Base-by-base conservation (phyloP, 306 rosid genomes). In the Sicyos baderoa region DNA sequence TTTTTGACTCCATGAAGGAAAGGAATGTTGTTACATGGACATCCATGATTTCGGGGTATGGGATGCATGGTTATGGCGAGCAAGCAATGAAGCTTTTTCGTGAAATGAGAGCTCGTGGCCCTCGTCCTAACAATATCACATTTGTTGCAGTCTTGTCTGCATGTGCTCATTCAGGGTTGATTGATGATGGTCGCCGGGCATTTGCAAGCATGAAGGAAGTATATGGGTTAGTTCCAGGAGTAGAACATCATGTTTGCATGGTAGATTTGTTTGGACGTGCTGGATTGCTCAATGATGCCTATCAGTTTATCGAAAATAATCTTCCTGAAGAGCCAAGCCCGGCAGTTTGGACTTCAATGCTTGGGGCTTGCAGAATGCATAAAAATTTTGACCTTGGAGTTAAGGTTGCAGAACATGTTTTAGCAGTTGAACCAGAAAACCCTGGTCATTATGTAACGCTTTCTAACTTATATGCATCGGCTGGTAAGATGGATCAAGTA, bases 241-340 rank as follows among this genome's bases (percentile, higher is more conserved):
- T 85, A 76, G 98, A 92, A 75, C 98, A 93, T 70, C 84, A 82
- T 76, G 97, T 86, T 50, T 84, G 92, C 51, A 75, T 89, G 88
- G 98, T 93, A 68, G 98, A 93, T 77, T 86, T 88, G 97, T 81
- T 86, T 23, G 98, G 98, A 27, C 82, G 90, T 17, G 96, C 95
- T 48, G 98, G 98, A 60, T 81, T 86, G 72, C 91, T 93, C 21
- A 47, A 71, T 10, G 91, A 93, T 70, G 98, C 97, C 10, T 80
- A 86, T 73, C 47, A 56, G 10, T 86, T 86, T 58, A 80, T 85
- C 68, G 68, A 74, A 62, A 85, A 76, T 11, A 82, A 80, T 35
- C 52, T 48, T 14, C 73, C 76, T 0, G 29, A 68, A 42, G 91
- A 75, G 76, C 84, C 81, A 51, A 71, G 78, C 69, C 91, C 91